These are phyloP conservation scores for Citrus trifoliata DNA, from an alignment of 345 rosid genomes.

Conservation along the genomic window DNA sequence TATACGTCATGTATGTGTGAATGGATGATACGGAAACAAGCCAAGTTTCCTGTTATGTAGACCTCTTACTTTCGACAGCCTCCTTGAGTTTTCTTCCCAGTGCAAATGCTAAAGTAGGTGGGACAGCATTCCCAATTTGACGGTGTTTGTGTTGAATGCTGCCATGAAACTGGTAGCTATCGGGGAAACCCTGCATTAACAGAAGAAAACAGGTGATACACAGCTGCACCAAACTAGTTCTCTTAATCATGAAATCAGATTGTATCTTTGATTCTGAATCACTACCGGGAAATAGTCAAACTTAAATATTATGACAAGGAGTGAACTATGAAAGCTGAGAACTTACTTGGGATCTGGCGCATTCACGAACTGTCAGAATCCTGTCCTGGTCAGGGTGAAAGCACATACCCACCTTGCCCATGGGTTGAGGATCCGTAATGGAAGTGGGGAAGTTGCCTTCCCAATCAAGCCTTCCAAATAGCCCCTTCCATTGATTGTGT, in stretches of 20 bases:
- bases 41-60: not conserved
- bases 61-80: conserved; percentile 40
- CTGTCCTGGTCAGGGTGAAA: conserved; percentile 70
- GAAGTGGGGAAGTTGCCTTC: conserved; percentile 69
- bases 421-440: conserved; percentile 64
- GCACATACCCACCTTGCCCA: conserved; percentile 74
- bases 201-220: not conserved
- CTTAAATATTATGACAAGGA: not conserved
- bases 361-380: conserved; percentile 61
- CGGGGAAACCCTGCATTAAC: conserved; percentile 76
- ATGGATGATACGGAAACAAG: not conserved
- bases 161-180: conserved; percentile 61
- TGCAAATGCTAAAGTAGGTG: conserved; percentile 83
- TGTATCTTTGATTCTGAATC: not conserved
- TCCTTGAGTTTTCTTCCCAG: conserved; percentile 82
- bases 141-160: conserved; percentile 59
- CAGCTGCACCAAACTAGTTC: not conserved
- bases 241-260: not conserved
- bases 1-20: not conserved
- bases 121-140: conserved; percentile 95
- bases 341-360: conserved; percentile 58
- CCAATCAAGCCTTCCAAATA: conserved; percentile 66
- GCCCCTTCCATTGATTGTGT: conserved; percentile 73
- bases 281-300: not conserved
- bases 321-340: not conserved